Percentiles rank a stretch among this genome's conserved stretches.
phyloP scores from a whole-genome alignment of 495 filamentous ascomycete genomes.

The Aspergillus bertholletiae region DNA sequence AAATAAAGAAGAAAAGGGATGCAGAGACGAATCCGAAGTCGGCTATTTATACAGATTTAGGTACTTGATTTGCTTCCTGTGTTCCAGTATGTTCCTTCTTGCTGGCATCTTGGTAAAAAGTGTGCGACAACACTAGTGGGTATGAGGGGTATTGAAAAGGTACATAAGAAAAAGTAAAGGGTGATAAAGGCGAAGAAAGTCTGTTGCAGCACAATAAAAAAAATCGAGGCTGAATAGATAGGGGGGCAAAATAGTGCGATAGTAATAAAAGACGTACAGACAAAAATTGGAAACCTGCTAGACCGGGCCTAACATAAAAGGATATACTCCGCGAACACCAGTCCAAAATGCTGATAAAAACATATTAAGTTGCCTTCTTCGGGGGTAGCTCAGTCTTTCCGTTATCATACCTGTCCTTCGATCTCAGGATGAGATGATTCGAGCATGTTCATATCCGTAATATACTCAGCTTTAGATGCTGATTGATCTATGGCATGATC shows the following conservation, averaged over 20 bases:
- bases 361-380: neutral
- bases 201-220: neutral
- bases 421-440: slow-evolving; percentile 21
- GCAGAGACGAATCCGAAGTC: neutral
- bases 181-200: slow-evolving; percentile 3
- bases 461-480: neutral
- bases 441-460: slow-evolving; percentile 5
- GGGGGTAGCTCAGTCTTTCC: too few species aligned
- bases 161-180: slow-evolving; percentile 8
- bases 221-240: too few species aligned
- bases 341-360: neutral
- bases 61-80: neutral
- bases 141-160: slow-evolving; percentile 10
- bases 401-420: slow-evolving; percentile 19
- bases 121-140: slow-evolving; percentile 7
- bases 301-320: neutral
- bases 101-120: neutral
- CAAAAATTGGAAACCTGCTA: neutral
- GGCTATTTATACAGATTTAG: neutral
- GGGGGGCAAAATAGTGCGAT: too few species aligned
- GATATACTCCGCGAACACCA: slow-evolving; percentile 5
- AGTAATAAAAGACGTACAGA: too few species aligned
- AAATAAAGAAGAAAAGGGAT: neutral
- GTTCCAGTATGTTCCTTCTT: neutral
- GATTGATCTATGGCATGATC: neutral